Evolutionary conservation across 345 rosid genomes (phyloP), one percentile per base, ranked within the genome.

Genomic region (Euphorbia tirucalli): DNA sequence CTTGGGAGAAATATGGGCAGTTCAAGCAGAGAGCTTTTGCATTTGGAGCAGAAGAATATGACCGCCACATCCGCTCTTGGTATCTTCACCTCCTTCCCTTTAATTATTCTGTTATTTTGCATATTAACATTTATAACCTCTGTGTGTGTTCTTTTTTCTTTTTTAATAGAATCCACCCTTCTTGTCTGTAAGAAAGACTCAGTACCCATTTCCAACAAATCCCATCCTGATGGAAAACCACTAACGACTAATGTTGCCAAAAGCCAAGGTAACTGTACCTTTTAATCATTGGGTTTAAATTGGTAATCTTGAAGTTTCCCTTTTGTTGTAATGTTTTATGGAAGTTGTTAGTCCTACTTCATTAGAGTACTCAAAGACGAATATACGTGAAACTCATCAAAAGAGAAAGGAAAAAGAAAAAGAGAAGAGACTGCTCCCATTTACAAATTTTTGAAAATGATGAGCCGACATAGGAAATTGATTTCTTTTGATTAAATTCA

Each of bases 261-360:
- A 81, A 93, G 94, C 81, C 90, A 86, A 79, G 85, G 90, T 87
- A 78, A 25, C 7, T 35, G 39, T 35, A 3, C 39, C 39, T 3
- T 16, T 4, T 27, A 5, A 68, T 71, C 58, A 28, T 25, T 46
- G 11, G 52, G 16, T 1, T 46, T 46, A 13, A 15, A 46, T 46
- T 46, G 52, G 14, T 46, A 13, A 46, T 46, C 14, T 46, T 46
- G 52, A 46, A 46, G 52, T 46, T 46, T 16, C 7, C 4, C 16
- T 46, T 46, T 46, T 13, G 2, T 46, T 46, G 46, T 41, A 10
- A 11, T 41, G 46, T 41, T 35, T 35, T 35, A 7, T 35, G 39
- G 7, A 3, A 3, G 39, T 7, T 35, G 39, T n/a, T n/a, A n/a
- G n/a, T n/a, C n/a, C n/a, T n/a, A n/a, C n/a, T n/a, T n/a, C n/a